phyloP scores from a whole-genome alignment of 352 stramenopile species.

The Phytophthora sojae region DNA sequence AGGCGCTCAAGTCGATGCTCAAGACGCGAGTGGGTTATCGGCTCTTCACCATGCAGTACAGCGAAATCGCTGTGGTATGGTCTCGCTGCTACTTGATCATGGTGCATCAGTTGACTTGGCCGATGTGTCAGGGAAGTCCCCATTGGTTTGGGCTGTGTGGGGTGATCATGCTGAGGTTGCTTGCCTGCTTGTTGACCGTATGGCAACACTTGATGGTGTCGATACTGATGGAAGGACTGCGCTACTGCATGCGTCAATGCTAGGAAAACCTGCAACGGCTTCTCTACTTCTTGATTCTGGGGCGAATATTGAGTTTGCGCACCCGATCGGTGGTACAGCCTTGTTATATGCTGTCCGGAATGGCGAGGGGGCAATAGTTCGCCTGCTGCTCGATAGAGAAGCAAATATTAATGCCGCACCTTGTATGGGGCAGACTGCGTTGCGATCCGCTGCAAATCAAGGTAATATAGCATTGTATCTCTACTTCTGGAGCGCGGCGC shows the following conservation, averaged over 20 bases:
- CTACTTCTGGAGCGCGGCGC: background rate
- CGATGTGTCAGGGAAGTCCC: background rate
- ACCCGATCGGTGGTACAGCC: background rate
- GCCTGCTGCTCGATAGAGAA: background rate
- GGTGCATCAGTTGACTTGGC: background rate
- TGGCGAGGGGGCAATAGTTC: no score
- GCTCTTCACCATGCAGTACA: background rate
- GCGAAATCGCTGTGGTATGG: background rate
- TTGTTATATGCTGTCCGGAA: no score
- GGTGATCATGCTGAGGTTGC: no score
- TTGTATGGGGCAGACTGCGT: background rate
- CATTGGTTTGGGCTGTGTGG: background rate
- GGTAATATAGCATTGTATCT: background rate
- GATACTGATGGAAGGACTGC: background rate
- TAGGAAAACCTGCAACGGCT: background rate
- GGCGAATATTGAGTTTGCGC: background rate
- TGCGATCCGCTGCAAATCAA: background rate
- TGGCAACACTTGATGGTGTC: background rate
- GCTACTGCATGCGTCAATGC: background rate
- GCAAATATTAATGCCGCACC: background rate
- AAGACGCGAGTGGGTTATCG: background rate
- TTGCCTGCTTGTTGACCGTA: background rate
- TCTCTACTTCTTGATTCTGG: background rate
- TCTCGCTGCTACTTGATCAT: background rate
- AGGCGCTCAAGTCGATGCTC: background rate